Base-by-base conservation (phyloP, 202 grass and related monocot species). In the Brachypodium distachyon region DNA sequence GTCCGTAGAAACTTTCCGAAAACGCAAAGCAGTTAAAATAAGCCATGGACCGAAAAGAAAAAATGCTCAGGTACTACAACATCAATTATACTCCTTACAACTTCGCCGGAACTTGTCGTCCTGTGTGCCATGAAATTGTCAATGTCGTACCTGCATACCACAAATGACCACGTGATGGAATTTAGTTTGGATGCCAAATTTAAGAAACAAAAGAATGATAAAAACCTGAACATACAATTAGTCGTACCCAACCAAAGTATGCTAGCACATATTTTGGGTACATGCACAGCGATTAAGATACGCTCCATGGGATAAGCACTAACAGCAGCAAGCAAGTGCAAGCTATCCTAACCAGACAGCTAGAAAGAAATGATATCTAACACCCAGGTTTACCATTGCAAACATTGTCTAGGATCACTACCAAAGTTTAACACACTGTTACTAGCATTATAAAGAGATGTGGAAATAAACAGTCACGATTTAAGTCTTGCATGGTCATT, bases 141-240 rank as follows among this genome's bases (percentile, higher is more conserved):
- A 60, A 94, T 48, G 67, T 94, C 91, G 0, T 90, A 94, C 91
- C 91, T 94, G 82, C 76, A 78, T 54, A 59, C 72, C 60, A 83
- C 11, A 74, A 81, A 81, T 37, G 3, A 58, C 12, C 64, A 80
- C 59, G 17, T 57, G 43, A 74, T 76, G 61, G 37, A 41, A 65
- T 40, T 75, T 33, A 58, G 46, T 66, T 55, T 71, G 26, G 18
- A 53, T 70, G 51, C 34, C 46, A 72, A 72, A 48, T 10, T 32
- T 55, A 26, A 43, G 18, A 49, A 40, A 76, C 29, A 46, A 56
- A 74, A 67, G 34, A 39, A 6, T 43, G 27, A 74, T 68, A 71
- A 53, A 65, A 77, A 49, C 61, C 46, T 43, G 27, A 62, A 46
- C 27, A 41, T 33, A n/a, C n/a, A n/a, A n/a, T n/a, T n/a, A 49